phyloP scores from a whole-genome alignment of 352 stramenopile species.

The Blastocystis sp. region DNA sequence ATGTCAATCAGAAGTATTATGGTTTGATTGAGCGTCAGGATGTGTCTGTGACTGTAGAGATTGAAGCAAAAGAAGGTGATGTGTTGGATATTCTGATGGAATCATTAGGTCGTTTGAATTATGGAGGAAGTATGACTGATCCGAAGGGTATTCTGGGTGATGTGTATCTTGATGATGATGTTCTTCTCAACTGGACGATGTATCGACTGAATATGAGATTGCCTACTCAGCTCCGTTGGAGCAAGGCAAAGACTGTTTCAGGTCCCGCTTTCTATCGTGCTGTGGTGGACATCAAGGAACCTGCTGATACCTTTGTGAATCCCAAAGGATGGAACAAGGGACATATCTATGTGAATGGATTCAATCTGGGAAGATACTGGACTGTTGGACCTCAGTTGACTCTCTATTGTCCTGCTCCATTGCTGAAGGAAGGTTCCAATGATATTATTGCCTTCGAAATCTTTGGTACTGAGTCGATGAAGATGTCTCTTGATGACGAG shows the following conservation, averaged over 20 bases:
- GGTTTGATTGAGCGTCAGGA: constrained; percentile 31
- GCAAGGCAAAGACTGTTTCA: not conserved
- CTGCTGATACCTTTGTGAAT: constrained; percentile 65
- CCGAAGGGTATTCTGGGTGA: constrained; percentile 56
- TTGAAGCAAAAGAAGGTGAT: not conserved
- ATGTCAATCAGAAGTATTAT: constrained; percentile 38
- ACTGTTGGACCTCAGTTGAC: constrained; percentile 66
- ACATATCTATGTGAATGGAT: constrained; percentile 65
- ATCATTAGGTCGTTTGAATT: constrained; percentile 65
- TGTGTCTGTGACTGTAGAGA: not conserved
- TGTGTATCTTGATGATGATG: constrained; percentile 49
- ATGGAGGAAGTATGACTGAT: constrained; percentile 44
- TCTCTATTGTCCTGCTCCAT: constrained; percentile 65
- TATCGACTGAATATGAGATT: constrained; percentile 42
- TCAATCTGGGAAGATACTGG: constrained; percentile 67
- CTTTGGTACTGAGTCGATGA: not conserved
- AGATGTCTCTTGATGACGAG: not conserved
- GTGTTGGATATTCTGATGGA: constrained; percentile 65
- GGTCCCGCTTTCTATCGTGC: constrained; percentile 49
- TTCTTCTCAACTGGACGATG: constrained; percentile 7
- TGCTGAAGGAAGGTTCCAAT: constrained; percentile 60
- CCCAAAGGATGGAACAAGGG: constrained; percentile 65
- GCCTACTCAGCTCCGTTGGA: constrained; percentile 40
- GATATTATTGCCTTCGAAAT: constrained; percentile 64
- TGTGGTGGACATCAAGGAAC: constrained; percentile 21